These are phyloP conservation scores for Botrytis aclada DNA, from an alignment of 2,329 filamentous ascomycete genomes.

Conservation along the genomic window DNA sequence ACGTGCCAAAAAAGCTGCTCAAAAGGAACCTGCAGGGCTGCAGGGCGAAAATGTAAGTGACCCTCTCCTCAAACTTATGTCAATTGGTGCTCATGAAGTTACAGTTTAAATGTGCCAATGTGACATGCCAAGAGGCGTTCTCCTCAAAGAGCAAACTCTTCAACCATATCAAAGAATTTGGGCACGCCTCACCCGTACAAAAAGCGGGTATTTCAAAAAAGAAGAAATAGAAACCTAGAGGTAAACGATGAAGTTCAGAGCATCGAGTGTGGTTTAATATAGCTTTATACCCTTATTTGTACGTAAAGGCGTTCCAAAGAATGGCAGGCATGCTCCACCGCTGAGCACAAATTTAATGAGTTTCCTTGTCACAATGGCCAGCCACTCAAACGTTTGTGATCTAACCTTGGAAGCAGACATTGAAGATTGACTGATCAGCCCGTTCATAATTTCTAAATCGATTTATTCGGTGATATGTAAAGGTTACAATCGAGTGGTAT, in stretches of 20 bases:
- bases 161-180: slow-evolving; percentile 55
- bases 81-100: slow-evolving; percentile 18
- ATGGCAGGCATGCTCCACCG: neutral
- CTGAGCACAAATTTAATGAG: neutral
- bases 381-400: neutral
- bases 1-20: slow-evolving; percentile 44
- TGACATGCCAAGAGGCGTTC: slow-evolving; percentile 53
- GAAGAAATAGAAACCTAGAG: slow-evolving; percentile 20
- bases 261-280: neutral
- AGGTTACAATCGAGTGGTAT: neutral
- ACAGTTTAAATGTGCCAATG: slow-evolving; percentile 50
- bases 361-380: neutral
- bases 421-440: neutral
- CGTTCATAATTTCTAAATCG: neutral
- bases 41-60: slow-evolving; percentile 25
- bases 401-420: neutral
- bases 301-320: slow-evolving; percentile 18
- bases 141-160: slow-evolving; percentile 61
- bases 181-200: slow-evolving; percentile 50
- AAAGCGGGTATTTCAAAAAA: slow-evolving; percentile 31
- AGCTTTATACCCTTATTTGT: slow-evolving; percentile 17
- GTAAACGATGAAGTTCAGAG: neutral
- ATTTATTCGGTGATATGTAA: neutral
- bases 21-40: slow-evolving; percentile 19
- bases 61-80: neutral